Percentiles rank a stretch among this genome's conserved stretches.
Conservation (phyloP, 2,329 filamentous ascomycete species). For the Ophiostoma sp. region DNA sequence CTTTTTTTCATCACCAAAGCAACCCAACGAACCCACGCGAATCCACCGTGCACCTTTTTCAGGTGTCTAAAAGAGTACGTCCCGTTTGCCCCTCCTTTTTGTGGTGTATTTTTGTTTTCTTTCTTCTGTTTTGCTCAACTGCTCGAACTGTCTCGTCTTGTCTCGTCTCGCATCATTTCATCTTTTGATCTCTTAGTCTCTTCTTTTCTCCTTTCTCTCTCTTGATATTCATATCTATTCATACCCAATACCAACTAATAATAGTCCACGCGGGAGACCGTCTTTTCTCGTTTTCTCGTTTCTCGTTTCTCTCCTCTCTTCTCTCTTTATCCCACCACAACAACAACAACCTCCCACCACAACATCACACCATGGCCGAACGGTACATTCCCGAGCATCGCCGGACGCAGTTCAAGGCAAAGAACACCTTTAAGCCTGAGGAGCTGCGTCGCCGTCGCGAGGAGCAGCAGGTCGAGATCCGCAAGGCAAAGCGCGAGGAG, state of each 20-base stretch:
- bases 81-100: background rate
- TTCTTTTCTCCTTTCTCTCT: background rate
- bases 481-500: slow-evolving; percentile 97
- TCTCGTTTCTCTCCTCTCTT: background rate
- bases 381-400: slow-evolving; percentile 99
- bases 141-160: background rate
- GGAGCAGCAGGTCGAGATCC: slow-evolving; percentile 98
- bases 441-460: slow-evolving; percentile 97
- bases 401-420: slow-evolving; percentile 98
- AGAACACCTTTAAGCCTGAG: slow-evolving; percentile 98
- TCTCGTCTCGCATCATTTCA: background rate
- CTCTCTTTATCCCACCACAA: background rate
- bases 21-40: slow-evolving; percentile 21
- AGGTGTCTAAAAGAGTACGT: slow-evolving; percentile 17
- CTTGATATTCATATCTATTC: background rate
- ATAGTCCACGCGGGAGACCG: slow-evolving; percentile 2
- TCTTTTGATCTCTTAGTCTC: background rate
- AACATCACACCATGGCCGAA: slow-evolving; percentile 72
- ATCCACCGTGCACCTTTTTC: slow-evolving; percentile 14
- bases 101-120: slow-evolving; percentile 14
- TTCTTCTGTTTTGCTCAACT: background rate
- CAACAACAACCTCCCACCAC: slow-evolving; percentile 19
- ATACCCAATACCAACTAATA: slow-evolving; percentile 12
- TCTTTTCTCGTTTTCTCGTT: slow-evolving; percentile 2
- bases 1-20: slow-evolving; percentile 25